A percentile compares a stretch with the other conserved stretches of the same genome.
phyloP scores from a whole-genome alignment of 2,329 filamentous ascomycete species.

The Davidsoniella virescens region DNA sequence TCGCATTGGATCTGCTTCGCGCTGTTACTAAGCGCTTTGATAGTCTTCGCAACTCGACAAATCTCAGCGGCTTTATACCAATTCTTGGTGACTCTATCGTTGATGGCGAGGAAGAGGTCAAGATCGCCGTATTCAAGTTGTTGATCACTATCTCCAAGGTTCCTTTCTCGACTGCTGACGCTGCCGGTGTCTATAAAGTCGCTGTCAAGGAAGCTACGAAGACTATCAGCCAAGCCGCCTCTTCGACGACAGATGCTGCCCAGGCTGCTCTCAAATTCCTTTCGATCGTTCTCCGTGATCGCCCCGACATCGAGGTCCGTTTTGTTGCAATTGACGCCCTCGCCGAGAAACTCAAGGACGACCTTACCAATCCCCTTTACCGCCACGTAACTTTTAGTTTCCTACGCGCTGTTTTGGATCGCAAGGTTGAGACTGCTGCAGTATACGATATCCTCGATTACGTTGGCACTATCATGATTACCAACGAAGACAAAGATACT shows the following conservation, averaged over 20 bases:
- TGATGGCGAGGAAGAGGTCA: slow-evolving; percentile 78
- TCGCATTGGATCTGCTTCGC: slow-evolving; percentile 74
- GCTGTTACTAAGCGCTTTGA: slow-evolving; percentile 77
- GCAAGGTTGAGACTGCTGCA: slow-evolving; percentile 68
- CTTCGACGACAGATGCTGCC: slow-evolving; percentile 66
- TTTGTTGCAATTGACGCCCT: slow-evolving; percentile 71
- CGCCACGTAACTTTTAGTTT: slow-evolving; percentile 94
- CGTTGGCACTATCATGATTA: slow-evolving; percentile 84
- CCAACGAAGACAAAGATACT: slow-evolving; percentile 78
- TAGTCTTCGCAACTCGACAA: slow-evolving; percentile 58
- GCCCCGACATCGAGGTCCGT: slow-evolving; percentile 57
- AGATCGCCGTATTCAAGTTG: slow-evolving; percentile 73
- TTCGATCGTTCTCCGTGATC: slow-evolving; percentile 68
- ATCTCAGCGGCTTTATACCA: slow-evolving; percentile 72
- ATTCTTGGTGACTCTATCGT: slow-evolving; percentile 78
- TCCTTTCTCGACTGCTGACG: slow-evolving; percentile 55
- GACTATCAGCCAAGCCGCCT: slow-evolving; percentile 58
- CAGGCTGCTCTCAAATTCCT: slow-evolving; percentile 83
- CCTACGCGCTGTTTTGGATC: slow-evolving; percentile 68
- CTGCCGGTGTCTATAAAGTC: slow-evolving; percentile 48
- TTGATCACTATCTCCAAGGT: slow-evolving; percentile 74
- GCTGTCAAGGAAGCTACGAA: slow-evolving; percentile 76
- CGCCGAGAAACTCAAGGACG: slow-evolving; percentile 65
- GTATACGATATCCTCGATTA: slow-evolving; percentile 88
- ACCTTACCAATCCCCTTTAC: slow-evolving; percentile 81